These are phyloP conservation scores for Kluyveromyces sp. DNA, from an alignment of 1,139 yeast species.

Conservation along the genomic window DNA sequence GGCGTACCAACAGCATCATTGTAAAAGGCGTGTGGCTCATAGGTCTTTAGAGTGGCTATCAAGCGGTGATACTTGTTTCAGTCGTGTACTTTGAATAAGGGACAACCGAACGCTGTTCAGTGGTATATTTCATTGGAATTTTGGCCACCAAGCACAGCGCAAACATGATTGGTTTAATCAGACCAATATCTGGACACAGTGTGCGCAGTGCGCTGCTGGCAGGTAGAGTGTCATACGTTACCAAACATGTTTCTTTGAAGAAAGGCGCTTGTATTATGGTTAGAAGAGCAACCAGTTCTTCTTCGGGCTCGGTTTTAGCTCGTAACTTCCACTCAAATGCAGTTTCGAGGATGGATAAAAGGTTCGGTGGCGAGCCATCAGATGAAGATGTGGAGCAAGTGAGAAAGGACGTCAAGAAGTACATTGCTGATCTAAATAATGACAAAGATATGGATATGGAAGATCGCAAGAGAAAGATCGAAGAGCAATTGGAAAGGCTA, in stretches of 20 bases:
- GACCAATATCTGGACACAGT: neutral
- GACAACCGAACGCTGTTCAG: neutral
- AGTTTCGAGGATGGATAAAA: neutral
- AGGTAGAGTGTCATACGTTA: neutral
- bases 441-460: slow-evolving; percentile 15
- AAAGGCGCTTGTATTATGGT: neutral
- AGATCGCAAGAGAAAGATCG: slow-evolving; percentile 18
- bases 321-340: slow-evolving; percentile 1
- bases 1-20: too few relatives aligned
- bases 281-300: neutral
- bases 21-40: too few relatives aligned
- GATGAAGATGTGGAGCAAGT: slow-evolving; percentile 22
- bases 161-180: neutral
- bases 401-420: slow-evolving; percentile 20
- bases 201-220: neutral
- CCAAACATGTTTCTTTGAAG: neutral
- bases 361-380: slow-evolving; percentile 13
- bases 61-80: neutral
- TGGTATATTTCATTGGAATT: neutral
- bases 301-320: neutral
- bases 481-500: slow-evolving; percentile 21
- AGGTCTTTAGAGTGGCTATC: neutral
- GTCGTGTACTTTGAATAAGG: neutral
- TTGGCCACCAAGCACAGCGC: neutral
- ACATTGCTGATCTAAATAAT: slow-evolving; percentile 17